These are phyloP conservation scores for Phytophthora uliginosa DNA, from an alignment of 352 stramenopile genomes.

Conservation along the genomic window DNA sequence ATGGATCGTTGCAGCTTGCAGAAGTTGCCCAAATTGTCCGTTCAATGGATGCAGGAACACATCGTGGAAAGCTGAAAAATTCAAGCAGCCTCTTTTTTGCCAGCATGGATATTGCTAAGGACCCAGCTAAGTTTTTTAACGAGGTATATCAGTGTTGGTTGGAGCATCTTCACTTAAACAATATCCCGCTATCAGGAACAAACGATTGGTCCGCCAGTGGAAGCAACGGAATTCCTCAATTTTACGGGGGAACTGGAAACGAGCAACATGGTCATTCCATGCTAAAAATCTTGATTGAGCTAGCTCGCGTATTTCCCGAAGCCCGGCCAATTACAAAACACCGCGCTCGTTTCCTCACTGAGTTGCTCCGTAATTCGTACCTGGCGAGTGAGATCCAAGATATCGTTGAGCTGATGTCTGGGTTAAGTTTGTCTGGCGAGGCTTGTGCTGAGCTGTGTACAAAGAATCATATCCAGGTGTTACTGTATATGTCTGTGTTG, in stretches of 20 bases:
- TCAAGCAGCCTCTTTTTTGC: conserved; percentile 69
- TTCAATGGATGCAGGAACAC: conserved; percentile 47
- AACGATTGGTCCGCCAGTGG: conserved; percentile 47
- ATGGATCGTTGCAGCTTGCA: conserved; percentile 72
- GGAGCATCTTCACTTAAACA: conserved; percentile 69
- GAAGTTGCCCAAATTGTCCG: conserved; percentile 61
- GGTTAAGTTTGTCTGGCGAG: conserved; percentile 54
- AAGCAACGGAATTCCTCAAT: conserved; percentile 36
- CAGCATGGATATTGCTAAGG: conserved; percentile 72
- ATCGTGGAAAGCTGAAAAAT: conserved; percentile 55
- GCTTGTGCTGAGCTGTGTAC: conserved; percentile 60
- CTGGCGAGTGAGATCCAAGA: conserved; percentile 65
- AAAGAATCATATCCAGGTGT: conserved; percentile 62
- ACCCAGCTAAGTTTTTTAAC: conserved; percentile 75
- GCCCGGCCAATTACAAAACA: conserved; percentile 55
- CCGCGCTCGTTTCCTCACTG: conserved; percentile 59
- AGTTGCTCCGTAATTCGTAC: conserved; percentile 65
- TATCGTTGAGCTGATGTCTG: conserved; percentile 71
- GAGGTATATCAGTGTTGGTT: conserved; percentile 88
- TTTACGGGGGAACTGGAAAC: conserved; percentile 32
- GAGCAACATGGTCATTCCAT: conserved; percentile 68
- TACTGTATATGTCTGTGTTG: conserved; percentile 75
- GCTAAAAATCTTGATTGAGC: conserved; percentile 77
- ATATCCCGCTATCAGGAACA: conserved; percentile 44
- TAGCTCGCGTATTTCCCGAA: conserved; percentile 69